A percentile compares a stretch with the other conserved stretches of the same genome.
phyloP scores from a whole-genome alignment of 1,139 yeast species.

The Casaregolazyma suthepensis region DNA sequence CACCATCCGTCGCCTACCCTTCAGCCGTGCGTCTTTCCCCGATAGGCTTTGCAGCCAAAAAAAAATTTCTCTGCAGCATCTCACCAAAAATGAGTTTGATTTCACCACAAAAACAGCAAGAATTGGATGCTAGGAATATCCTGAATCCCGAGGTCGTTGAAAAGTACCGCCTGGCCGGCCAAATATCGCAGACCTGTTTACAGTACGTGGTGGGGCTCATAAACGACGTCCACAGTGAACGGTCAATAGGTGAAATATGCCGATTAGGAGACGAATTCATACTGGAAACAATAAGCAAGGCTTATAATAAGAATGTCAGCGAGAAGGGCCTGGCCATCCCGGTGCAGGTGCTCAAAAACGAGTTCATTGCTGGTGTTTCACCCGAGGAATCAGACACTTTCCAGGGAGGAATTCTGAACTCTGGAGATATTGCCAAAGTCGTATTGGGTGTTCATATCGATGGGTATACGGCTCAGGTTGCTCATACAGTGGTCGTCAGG shows the following conservation, averaged over 20 bases:
- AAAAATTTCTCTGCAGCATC: neutral
- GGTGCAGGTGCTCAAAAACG: constrained; percentile 81
- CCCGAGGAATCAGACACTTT: constrained; percentile 74
- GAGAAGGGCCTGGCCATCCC: constrained; percentile 87
- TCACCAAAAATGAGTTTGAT: constrained; percentile 3
- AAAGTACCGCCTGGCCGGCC: constrained; percentile 86
- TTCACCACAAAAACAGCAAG: constrained; percentile 6
- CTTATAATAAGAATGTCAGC: constrained; percentile 25
- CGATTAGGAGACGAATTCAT: constrained; percentile 73
- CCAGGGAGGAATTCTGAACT: constrained; percentile 40
- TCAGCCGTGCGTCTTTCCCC: neutral
- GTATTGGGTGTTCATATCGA: constrained; percentile 87
- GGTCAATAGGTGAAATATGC: constrained; percentile 70
- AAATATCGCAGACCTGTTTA: constrained; percentile 82
- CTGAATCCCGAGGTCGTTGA: constrained; percentile 58
- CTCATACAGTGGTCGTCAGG: constrained; percentile 83
- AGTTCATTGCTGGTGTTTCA: constrained; percentile 68
- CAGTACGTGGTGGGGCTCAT: constrained; percentile 60
- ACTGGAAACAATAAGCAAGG: constrained; percentile 25
- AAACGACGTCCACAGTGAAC: constrained; percentile 39
- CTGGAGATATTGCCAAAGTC: constrained; percentile 83
- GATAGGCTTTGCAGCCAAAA: constrained; percentile 2
- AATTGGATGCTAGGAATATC: constrained; percentile 61
- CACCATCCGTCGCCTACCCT: no score
- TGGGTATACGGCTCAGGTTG: constrained; percentile 82